These are phyloP conservation scores for Solanum chacoense DNA, from an alignment of 305 asterid genomes.

Conservation along the genomic window DNA sequence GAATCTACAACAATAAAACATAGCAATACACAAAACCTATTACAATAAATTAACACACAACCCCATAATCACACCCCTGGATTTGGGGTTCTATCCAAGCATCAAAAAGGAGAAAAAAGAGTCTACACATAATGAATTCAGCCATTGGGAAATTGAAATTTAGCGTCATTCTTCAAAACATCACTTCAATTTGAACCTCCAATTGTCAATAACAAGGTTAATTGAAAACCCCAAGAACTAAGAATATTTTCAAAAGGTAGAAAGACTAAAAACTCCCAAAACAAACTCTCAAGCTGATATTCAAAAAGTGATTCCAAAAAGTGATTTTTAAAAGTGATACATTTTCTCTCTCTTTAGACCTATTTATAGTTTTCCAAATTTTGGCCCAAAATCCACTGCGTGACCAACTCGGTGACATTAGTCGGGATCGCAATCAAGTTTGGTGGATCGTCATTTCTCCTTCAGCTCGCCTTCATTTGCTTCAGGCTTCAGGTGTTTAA, in stretches of 20 bases:
- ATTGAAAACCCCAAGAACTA: neutral
- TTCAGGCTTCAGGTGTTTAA: neutral
- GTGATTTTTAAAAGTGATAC: neutral
- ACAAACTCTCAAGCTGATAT: neutral
- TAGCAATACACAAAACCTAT: neutral
- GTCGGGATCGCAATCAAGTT: neutral
- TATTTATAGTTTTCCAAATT: neutral
- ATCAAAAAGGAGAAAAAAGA: too few species aligned
- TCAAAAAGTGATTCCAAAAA: neutral
- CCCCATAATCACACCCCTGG: neutral
- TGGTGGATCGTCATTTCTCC: neutral
- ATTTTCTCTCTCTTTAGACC: neutral
- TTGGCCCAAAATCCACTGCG: neutral
- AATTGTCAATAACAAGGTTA: neutral
- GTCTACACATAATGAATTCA: neutral
- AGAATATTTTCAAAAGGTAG: neutral
- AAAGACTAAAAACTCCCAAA: neutral
- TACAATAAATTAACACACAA: neutral
- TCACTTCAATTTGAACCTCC: neutral
- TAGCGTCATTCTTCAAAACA: neutral
- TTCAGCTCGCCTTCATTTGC: neutral
- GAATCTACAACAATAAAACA: neutral
- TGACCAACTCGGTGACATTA: neutral
- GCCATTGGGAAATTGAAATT: neutral
- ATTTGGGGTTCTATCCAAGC: neutral